Evolutionary conservation across 1,284 basidiomycete genomes (phyloP).

Genomic region (Golubevia pallescens): DNA sequence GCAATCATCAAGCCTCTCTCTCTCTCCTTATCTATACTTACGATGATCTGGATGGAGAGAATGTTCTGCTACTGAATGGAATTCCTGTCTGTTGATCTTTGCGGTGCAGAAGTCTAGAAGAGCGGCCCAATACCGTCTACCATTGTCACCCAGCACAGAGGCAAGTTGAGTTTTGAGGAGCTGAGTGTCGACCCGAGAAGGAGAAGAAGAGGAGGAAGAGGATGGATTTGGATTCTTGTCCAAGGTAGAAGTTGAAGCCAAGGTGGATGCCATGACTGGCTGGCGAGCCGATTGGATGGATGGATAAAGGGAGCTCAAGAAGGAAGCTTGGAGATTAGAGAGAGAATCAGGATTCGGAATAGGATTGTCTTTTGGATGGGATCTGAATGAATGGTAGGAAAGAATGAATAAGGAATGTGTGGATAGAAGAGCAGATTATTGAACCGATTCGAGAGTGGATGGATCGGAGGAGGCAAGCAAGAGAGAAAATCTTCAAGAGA

Average conservation of each 20-base stretch:
- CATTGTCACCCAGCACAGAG: slow-evolving; percentile 48
- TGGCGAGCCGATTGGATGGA: neutral
- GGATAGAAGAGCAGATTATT: too few species aligned
- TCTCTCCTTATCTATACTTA: slow-evolving; percentile 18
- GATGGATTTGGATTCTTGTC: neutral
- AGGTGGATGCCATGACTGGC: neutral
- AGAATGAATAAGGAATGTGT: too few species aligned
- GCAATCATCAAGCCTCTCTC: slow-evolving; percentile 6
- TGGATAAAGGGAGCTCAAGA: slow-evolving; percentile 17
- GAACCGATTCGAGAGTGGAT: too few species aligned
- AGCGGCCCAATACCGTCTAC: slow-evolving; percentile 64
- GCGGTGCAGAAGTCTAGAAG: slow-evolving; percentile 64
- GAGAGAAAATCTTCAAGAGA: too few species aligned
- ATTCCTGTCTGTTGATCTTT: slow-evolving; percentile 63
- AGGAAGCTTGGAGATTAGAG: neutral
- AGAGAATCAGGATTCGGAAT: neutral
- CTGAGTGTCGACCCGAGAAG: slow-evolving; percentile 39
- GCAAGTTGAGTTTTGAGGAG: slow-evolving; percentile 52
- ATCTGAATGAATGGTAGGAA: neutral
- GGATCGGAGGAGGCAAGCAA: too few species aligned
- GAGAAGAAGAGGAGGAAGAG: neutral
- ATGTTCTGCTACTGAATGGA: slow-evolving; percentile 53
- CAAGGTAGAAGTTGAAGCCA: neutral
- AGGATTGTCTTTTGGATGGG: neutral
- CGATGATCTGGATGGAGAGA: slow-evolving; percentile 46